A percentile compares a stretch with the other conserved stretches of the same genome.
Evolutionary conservation across 176 grass and related monocot species (phyloP).

Genomic region (Triticum dicoccoides): DNA sequence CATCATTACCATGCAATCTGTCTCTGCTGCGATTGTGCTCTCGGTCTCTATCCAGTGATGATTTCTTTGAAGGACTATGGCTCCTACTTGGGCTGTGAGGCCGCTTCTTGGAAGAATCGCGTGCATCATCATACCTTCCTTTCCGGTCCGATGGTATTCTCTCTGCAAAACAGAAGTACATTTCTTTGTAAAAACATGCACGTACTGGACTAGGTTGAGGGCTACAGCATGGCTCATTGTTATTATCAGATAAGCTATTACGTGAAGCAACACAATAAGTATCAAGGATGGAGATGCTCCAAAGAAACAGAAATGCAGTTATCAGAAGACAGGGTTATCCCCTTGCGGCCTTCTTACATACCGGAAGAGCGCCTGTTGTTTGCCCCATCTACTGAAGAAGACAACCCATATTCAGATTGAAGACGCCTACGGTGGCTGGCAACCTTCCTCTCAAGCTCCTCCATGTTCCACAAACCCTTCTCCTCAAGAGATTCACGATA

Average conservation of each 20-base stretch:
- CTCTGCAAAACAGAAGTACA: conserved; percentile 38
- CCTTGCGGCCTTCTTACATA: conserved; percentile 34
- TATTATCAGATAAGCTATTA: background rate
- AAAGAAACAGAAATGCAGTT: conserved; percentile 23
- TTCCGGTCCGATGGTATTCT: conserved; percentile 57
- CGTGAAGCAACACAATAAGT: background rate
- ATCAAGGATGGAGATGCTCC: conserved; percentile 7
- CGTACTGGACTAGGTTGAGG: background rate
- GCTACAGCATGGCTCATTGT: conserved; percentile 4
- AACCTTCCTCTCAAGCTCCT: conserved; percentile 93
- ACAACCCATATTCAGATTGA: conserved; percentile 84
- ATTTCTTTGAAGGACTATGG: conserved; percentile 66
- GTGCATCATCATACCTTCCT: conserved; percentile 51
- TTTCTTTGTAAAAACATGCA: background rate
- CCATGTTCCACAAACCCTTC: conserved; percentile 63
- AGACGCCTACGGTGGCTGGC: conserved; percentile 62
- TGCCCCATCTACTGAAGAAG: conserved; percentile 58
- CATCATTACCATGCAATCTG: conserved; percentile 49
- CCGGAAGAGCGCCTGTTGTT: conserved; percentile 61
- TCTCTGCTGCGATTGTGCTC: conserved; percentile 58
- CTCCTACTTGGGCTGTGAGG: conserved; percentile 64
- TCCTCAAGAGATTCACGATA: conserved; percentile 94
- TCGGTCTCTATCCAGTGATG: conserved; percentile 61
- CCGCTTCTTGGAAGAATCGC: conserved; percentile 62
- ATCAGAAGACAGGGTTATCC: conserved; percentile 3